Percentiles rank a stretch among this genome's conserved stretches.
Conservation (phyloP, 2,329 filamentous ascomycete genomes). For the Penicillium griseofulvum region DNA sequence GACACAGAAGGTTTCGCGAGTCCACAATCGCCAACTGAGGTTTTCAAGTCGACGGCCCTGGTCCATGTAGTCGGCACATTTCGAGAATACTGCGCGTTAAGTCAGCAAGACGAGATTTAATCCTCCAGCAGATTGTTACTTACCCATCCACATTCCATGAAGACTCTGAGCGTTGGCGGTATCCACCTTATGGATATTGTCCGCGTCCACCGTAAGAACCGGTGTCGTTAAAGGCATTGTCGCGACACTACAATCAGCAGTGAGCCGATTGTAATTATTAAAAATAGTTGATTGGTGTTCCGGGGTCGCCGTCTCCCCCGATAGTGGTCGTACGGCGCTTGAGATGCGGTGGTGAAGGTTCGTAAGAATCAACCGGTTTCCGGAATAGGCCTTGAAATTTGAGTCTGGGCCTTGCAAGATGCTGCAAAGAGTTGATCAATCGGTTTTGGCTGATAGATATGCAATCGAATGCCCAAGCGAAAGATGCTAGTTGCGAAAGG, state of each 20-base stretch:
- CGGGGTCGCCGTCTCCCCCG: conserved; percentile 46
- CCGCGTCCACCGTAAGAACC: conserved; percentile 86
- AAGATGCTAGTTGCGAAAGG: conserved; percentile 5
- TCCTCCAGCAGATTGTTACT: conserved; percentile 43
- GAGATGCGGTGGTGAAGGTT: conserved; percentile 20
- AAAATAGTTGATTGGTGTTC: conserved; percentile 24
- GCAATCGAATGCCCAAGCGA: conserved; percentile 14
- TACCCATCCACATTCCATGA: conserved; percentile 96
- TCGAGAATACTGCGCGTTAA: conserved; percentile 71
- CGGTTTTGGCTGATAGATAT: conserved; percentile 16
- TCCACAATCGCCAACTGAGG: conserved; percentile 94
- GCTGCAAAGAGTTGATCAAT: conserved; percentile 21
- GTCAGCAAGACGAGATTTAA: neutral
- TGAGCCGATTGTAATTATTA: conserved; percentile 3
- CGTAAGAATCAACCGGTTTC: conserved; percentile 16
- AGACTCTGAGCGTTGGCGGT: conserved; percentile 89
- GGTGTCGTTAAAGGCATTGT: conserved; percentile 84
- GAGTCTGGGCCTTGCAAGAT: conserved; percentile 16
- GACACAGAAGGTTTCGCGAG: conserved; percentile 86
- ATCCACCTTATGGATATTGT: conserved; percentile 91
- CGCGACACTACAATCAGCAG: conserved; percentile 27
- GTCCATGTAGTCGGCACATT: conserved; percentile 89
- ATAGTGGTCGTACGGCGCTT: conserved; percentile 44
- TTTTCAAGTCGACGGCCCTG: conserved; percentile 92
- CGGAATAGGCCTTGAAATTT: conserved; percentile 9